A percentile compares a stretch with the other conserved stretches of the same genome.
Evolutionary conservation across 1,139 yeast genomes (phyloP).

Genomic region (Debaryomycetaceae sp.): DNA sequence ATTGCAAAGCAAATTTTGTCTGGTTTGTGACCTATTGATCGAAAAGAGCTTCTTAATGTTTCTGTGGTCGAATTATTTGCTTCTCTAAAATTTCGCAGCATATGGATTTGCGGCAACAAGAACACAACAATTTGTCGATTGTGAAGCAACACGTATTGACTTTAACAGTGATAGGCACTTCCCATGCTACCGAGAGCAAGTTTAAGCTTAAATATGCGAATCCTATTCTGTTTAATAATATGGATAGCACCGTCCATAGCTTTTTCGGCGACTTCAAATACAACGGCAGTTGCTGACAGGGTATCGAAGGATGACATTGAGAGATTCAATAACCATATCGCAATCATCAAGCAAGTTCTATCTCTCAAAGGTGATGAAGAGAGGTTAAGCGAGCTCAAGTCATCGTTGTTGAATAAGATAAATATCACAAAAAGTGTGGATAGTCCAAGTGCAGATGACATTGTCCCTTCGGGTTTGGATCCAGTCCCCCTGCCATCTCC

Average conservation of each 20-base stretch:
- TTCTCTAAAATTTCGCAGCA: neutral
- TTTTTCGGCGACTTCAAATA: neutral
- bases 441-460: too few species aligned
- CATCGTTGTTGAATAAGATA: slow-evolving; percentile 2
- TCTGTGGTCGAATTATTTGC: neutral
- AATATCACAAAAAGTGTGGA: neutral
- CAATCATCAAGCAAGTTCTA: slow-evolving; percentile 7
- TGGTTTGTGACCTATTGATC: neutral
- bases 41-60: neutral
- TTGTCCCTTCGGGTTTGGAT: too few species aligned
- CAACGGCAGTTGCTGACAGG: neutral
- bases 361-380: slow-evolving; percentile 3
- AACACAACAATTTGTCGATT: neutral
- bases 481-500: too few species aligned
- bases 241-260: neutral
- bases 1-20: slow-evolving; percentile 35
- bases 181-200: neutral
- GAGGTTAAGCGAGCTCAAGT: slow-evolving; percentile 3
- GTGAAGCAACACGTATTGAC: neutral
- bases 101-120: neutral
- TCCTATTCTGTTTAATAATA: neutral
- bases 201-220: neutral
- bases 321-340: slow-evolving; percentile 8
- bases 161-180: neutral
- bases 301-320: slow-evolving; percentile 1